Evolutionary conservation across 768 basidiomycete genomes (phyloP).

Genomic region (Fomitopsis pulvina): DNA sequence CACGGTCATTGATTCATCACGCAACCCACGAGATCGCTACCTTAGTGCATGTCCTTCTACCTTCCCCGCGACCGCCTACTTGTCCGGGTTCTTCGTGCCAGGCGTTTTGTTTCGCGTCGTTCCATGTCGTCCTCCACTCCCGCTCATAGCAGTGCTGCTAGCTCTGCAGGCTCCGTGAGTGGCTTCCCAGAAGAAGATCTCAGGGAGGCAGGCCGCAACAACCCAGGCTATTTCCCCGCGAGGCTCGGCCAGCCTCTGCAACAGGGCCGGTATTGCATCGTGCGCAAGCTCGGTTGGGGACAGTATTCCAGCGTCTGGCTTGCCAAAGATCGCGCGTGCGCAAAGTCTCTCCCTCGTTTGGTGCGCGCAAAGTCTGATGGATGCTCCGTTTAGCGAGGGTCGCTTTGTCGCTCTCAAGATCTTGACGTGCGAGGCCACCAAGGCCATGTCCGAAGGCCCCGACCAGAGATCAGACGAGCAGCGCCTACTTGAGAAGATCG

Average conservation of each 20-base stretch:
- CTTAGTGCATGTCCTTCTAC: not conserved
- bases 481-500: conserved; percentile 2
- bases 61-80: not conserved
- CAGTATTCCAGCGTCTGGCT: conserved; percentile 2
- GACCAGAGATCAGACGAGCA: conserved; percentile 1
- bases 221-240: conserved; percentile 3
- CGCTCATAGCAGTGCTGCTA: not conserved
- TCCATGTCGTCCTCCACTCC: not conserved
- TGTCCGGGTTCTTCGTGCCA: not conserved
- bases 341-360: not conserved
- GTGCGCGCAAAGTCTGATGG: not conserved
- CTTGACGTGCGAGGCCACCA: not conserved
- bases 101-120: no score
- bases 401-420: conserved; percentile 1
- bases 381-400: not conserved
- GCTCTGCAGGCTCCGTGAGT: conserved; percentile 1
- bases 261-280: conserved; percentile 2
- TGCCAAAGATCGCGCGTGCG: conserved; percentile 1
- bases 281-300: conserved; percentile 1
- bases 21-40: no score
- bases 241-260: not conserved
- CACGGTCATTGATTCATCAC: no score
- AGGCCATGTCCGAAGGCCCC: not conserved
- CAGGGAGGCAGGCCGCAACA: conserved; percentile 1
- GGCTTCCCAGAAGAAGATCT: conserved; percentile 1